Evolutionary conservation across 768 basidiomycete species (phyloP), one percentile per base, ranked within the genome.

Genomic region (Lactarius tabidus): DNA sequence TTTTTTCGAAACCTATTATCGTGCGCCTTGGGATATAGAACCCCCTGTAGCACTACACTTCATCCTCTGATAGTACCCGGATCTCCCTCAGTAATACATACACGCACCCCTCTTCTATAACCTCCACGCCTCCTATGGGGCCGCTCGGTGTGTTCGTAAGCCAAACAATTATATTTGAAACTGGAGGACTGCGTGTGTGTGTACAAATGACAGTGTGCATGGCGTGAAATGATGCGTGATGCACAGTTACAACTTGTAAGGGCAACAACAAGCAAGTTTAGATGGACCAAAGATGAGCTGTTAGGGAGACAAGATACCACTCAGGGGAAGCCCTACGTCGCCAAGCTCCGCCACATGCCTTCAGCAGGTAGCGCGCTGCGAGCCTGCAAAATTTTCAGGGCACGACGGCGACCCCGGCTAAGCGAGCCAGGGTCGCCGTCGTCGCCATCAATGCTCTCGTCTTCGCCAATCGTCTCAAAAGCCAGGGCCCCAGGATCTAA

Each of bases 271-370:
- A 72, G 74, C 74, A 71, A 63, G 70, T 69, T 74, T 73, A 70
- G 59, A 78, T 74, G 73, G 72, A 75, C 64, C 67, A 74, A 75
- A 54, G 54, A 52, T 60, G 51, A 45, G 57, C 53, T 23, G 57
- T 39, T 26, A 26, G 26, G 15, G 15, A 28, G 48, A 26, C 23
- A 60, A 71, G 56, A 63, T 31, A 1, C 7, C 45, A 33, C 4
- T 18, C 26, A n/a, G 18, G 14, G 43, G 2, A 7, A 14, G 33
- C 54, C 29, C 72, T 65, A 81, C 43, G 59, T 65, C 26, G 86
- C 89, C 70, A 92, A 77, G 77, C 90, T 92, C 71, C 89, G 81
- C 89, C 89, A 92, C 89, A 91, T 91, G 41, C 89, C 87, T 63
- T 81, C 82, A 65, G 81, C 82, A 2, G 90, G 90, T 29, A 91